Evolutionary conservation across 352 stramenopile genomes (phyloP), one percentile per base, ranked within the genome.

Genomic region (Globisporangium perplexum): DNA sequence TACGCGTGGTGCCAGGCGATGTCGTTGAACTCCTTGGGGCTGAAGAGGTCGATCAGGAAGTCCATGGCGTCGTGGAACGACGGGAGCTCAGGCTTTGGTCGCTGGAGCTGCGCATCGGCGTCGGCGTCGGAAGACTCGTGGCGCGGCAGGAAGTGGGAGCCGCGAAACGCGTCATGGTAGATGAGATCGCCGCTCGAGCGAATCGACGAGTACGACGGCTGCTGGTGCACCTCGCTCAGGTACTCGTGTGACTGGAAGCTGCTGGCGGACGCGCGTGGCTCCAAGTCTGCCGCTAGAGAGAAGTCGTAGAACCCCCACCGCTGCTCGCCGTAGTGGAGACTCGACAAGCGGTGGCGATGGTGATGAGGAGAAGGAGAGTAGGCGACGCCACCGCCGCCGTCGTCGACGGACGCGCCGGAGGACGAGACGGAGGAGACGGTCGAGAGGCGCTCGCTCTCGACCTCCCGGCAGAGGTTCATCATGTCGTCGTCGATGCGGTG

Each of bases 401-500:
- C 24, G 44, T 23, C 24, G 24, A 36, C 24, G 24, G 47, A 53
- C 4, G 18, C 23, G 3, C 14, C 36, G 12, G 50, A 48, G 3
- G 50, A 53, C 11, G 18, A 43, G 6, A 35, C 36, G 12, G 50
- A 48, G 0, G 50, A 56, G 0, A 17, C n/a, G 15, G 26, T 15
- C 4, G 41, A 46, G 36, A 56, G 28, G n/a, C 50, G 50, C 38
- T 47, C 41, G 15, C n/a, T 56, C 50, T 56, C 50, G 22, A 56
- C 56, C 6, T 55, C 49, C 23, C 53, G 46, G 28, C 53, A 65
- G 14, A 62, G 49, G 30, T 59, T 46, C n/a, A 66, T 24, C 42
- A 60, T 63, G 36, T 66, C 53, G 17, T 74, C 60, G 41, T 86
- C 72, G 60, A 86, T 80, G 45, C 71, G 72, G 57, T 84, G 75